These are phyloP conservation scores for Lupinus albus DNA, from an alignment of 306 rosid genomes.

Conservation along the genomic window DNA sequence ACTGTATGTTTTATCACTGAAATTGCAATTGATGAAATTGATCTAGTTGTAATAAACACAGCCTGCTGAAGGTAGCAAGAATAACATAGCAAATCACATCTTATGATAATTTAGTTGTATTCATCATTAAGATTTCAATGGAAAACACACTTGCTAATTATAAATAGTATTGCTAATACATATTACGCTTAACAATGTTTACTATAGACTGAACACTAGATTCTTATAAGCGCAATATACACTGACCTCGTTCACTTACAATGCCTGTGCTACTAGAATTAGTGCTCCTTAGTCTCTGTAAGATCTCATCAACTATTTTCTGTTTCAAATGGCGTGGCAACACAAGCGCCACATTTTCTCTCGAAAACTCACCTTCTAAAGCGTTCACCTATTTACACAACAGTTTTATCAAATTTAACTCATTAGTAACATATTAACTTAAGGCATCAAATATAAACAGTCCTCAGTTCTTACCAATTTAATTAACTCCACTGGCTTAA, in stretches of 20 bases:
- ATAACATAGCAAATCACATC: no score
- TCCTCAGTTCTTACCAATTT: slow-evolving; percentile 62
- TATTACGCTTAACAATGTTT: not conserved
- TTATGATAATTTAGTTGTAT: no score
- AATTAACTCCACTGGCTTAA: slow-evolving; percentile 67
- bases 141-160: not conserved
- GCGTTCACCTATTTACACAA: slow-evolving; percentile 63
- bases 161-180: not conserved
- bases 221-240: not conserved
- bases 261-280: slow-evolving; percentile 45
- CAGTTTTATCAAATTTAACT: slow-evolving; percentile 27
- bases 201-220: not conserved
- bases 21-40: no score
- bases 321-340: slow-evolving; percentile 75
- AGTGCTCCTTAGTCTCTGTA: slow-evolving; percentile 61
- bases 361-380: slow-evolving; percentile 61
- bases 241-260: slow-evolving; percentile 74
- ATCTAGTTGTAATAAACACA: no score
- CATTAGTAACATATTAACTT: no score
- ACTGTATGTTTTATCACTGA: no score
- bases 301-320: slow-evolving; percentile 66
- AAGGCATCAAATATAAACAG: not conserved
- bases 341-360: slow-evolving; percentile 48
- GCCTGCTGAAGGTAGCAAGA: no score
- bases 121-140: not conserved